Evolutionary conservation across 1,139 yeast species (phyloP).

Genomic region (Diutina siamensis): DNA sequence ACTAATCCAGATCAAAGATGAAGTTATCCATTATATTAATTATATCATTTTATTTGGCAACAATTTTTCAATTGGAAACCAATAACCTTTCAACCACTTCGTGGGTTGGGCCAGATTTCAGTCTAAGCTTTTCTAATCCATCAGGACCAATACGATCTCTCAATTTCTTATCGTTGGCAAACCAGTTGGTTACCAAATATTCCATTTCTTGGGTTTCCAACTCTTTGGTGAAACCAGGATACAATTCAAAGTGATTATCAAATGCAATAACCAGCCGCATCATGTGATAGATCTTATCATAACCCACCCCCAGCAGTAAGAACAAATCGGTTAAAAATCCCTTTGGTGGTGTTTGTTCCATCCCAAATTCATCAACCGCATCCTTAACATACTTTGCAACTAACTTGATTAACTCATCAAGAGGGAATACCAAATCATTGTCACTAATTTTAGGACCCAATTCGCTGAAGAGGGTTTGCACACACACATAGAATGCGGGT

Average conservation of each 20-base stretch:
- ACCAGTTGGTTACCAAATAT: conserved; percentile 53
- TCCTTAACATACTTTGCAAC: conserved; percentile 30
- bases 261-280: conserved; percentile 55
- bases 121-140: not conserved
- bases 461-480: conserved; percentile 26
- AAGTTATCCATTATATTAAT: too few species aligned
- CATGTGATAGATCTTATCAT: conserved; percentile 56
- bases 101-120: not conserved
- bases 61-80: not conserved
- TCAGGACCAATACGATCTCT: conserved; percentile 23
- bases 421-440: conserved; percentile 71
- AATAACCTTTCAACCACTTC: not conserved
- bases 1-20: too few species aligned
- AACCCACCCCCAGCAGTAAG: conserved; percentile 61
- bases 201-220: conserved; percentile 41
- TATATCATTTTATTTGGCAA: too few species aligned
- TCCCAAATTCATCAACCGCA: conserved; percentile 25
- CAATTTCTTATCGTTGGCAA: conserved; percentile 46
- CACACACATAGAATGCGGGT: conserved; percentile 28
- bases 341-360: conserved; percentile 23
- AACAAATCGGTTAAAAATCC: conserved; percentile 53
- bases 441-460: conserved; percentile 35
- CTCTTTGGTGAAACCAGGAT: conserved; percentile 31
- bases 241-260: conserved; percentile 40
- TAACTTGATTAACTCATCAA: conserved; percentile 58